Evolutionary conservation across 2,329 filamentous ascomycete species (phyloP), one percentile per base, ranked within the genome.

Genomic region (Claviceps purpurea): DNA sequence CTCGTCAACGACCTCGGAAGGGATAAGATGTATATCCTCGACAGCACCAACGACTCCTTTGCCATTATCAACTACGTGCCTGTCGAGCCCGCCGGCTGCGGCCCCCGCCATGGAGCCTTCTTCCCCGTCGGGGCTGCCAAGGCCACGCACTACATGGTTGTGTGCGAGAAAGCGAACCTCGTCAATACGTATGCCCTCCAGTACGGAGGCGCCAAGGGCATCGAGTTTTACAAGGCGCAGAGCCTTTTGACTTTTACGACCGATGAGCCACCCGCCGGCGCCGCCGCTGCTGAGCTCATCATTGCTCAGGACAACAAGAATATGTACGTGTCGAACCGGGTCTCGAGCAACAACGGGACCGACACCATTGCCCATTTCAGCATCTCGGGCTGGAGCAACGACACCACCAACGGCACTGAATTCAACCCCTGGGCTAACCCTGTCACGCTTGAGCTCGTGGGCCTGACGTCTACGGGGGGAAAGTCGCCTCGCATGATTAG

Each of bases 31-130:
- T 56, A 74, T 39, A 57, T 77, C 51, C 61, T 77, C 39, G 71
- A 76, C 64, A 63, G 67, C 51, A 57, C 65, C 55, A 62, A 67
- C 54, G 69, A 73, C 50, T 59, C 61, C 16, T 76, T 64, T 58
- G 60, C 63, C 6, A 58, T 75, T 43, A 62, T 61, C 38, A 67
- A 62, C 58, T 61, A 58, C 43, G 59, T 68, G 41, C 47, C 56
- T 5, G 62, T 72, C 52, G 56, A 58, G 22, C 64, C 66, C 11
- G 58, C 64, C 11, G 72, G 70, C 52, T 70, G 68, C 41, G 75
- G 75, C 0, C 75, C 75, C 3, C 73, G 75, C 18, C 75, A 78
- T 58, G 74, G 72, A 48, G 67, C 67, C 57, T 77, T 75, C 64
- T 70, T 70, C 61, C 67, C 66, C 1, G 51, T 57, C n/a, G 64